phyloP scores from a whole-genome alignment of 768 basidiomycete genomes.

The Stropharia rugosoannulata region DNA sequence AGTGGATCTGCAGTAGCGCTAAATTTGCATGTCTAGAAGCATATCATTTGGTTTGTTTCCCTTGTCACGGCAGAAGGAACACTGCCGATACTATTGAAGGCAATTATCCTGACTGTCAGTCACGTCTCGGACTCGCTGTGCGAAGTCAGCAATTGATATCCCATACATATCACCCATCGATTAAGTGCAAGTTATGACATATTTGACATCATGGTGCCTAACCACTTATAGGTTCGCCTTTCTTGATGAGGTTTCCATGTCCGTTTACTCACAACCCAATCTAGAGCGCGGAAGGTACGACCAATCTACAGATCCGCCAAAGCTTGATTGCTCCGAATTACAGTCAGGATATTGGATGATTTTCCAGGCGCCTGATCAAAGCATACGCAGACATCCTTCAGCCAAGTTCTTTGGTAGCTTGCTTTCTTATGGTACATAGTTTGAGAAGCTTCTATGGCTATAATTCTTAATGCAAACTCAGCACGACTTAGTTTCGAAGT shows the following conservation, averaged over 20 bases:
- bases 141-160: conserved; percentile 8
- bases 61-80: conserved; percentile 14
- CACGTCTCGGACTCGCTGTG: neutral
- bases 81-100: conserved; percentile 10
- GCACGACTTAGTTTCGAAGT: conserved; percentile 34
- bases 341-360: conserved; percentile 32
- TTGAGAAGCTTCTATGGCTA: conserved; percentile 29
- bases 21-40: conserved; percentile 4
- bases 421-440: conserved; percentile 28
- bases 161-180: conserved; percentile 19
- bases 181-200: conserved; percentile 28
- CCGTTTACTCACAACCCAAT: conserved; percentile 25
- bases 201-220: conserved; percentile 35
- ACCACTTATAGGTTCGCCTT: conserved; percentile 39
- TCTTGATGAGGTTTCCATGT: conserved; percentile 28
- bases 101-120: conserved; percentile 9
- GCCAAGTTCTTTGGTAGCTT: conserved; percentile 25
- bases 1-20: neutral
- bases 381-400: conserved; percentile 19
- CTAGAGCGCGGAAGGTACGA: conserved; percentile 37
- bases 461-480: conserved; percentile 26
- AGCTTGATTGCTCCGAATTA: conserved; percentile 33
- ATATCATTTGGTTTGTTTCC: conserved; percentile 7
- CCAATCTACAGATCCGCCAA: conserved; percentile 38
- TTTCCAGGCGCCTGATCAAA: conserved; percentile 36